These are phyloP conservation scores for Filobasidium wieringae DNA, from an alignment of 768 basidiomycete genomes.

Conservation along the genomic window DNA sequence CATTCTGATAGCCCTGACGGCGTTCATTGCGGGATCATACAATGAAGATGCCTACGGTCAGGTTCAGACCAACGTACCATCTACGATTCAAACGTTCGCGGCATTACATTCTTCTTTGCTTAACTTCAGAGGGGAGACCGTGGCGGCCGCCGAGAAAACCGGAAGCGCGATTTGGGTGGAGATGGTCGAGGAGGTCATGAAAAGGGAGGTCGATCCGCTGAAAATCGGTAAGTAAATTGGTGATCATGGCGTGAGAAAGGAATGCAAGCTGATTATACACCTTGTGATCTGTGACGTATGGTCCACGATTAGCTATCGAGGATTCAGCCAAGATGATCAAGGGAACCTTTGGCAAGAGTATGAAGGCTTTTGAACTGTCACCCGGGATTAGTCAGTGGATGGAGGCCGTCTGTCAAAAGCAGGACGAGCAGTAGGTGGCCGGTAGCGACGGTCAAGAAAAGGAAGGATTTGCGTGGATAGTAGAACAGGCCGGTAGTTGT, in stretches of 20 bases:
- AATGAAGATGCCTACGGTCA: constrained; percentile 36
- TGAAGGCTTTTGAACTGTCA: constrained; percentile 31
- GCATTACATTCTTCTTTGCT: constrained; percentile 21
- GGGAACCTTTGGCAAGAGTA: constrained; percentile 24
- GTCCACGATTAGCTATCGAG: constrained; percentile 21
- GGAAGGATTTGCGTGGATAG: too few relatives aligned
- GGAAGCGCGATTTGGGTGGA: constrained; percentile 7
- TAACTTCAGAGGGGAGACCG: constrained; percentile 16
- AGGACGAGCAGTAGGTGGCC: too few relatives aligned
- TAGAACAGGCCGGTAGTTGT: too few relatives aligned
- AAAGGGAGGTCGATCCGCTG: constrained; percentile 1
- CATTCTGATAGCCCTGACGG: constrained; percentile 20
- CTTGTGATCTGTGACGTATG: not conserved
- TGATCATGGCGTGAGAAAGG: not conserved
- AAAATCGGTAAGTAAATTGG: constrained; percentile 2
- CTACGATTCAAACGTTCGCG: constrained; percentile 28
- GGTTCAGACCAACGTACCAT: constrained; percentile 30
- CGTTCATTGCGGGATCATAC: constrained; percentile 25
- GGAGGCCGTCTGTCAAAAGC: not conserved
- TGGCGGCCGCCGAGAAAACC: constrained; percentile 4
- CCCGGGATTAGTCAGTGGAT: constrained; percentile 17
- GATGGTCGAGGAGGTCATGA: constrained; percentile 5
- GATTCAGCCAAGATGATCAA: constrained; percentile 18
- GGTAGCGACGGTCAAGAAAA: too few relatives aligned
- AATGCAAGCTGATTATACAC: too few relatives aligned